Evolutionary conservation across 768 basidiomycete species (phyloP).

Genomic region (Russula sp.): DNA sequence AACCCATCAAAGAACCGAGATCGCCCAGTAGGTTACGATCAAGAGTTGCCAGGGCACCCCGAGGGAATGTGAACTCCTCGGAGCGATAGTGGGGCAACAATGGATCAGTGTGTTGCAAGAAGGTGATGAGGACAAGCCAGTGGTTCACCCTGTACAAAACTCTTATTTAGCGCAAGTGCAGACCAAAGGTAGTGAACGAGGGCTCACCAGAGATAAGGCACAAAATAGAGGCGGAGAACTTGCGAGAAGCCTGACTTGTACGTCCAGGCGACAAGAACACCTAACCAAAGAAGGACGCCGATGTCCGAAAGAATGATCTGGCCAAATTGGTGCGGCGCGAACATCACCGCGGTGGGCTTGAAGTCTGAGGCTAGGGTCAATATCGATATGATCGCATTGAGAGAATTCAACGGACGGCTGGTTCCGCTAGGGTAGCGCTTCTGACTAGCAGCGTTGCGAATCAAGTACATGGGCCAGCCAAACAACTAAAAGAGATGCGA

Average conservation of each 20-base stretch:
- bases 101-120: conserved; percentile 98
- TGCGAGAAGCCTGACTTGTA: conserved; percentile 59
- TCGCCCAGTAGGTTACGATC: conserved; percentile 80
- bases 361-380: conserved; percentile 48
- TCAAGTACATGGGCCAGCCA: conserved; percentile 85
- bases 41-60: conserved; percentile 88
- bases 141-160: conserved; percentile 61
- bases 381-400: neutral
- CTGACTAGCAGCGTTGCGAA: conserved; percentile 83
- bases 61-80: conserved; percentile 84
- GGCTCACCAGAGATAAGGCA: conserved; percentile 79
- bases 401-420: conserved; percentile 54
- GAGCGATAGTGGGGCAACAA: conserved; percentile 90
- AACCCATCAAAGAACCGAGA: conserved; percentile 71
- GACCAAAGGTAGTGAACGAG: neutral
- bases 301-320: conserved; percentile 81
- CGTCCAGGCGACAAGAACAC: conserved; percentile 48
- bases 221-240: conserved; percentile 73
- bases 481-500: conserved; percentile 41
- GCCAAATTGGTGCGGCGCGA: conserved; percentile 67
- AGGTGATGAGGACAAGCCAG: conserved; percentile 95
- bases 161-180: neutral
- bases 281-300: conserved; percentile 72
- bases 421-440: conserved; percentile 66
- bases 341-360: conserved; percentile 71